A percentile compares a stretch with the other conserved stretches of the same genome.
Evolutionary conservation across 2,329 filamentous ascomycete genomes (phyloP).

Genomic region (Fusarium papillatum): DNA sequence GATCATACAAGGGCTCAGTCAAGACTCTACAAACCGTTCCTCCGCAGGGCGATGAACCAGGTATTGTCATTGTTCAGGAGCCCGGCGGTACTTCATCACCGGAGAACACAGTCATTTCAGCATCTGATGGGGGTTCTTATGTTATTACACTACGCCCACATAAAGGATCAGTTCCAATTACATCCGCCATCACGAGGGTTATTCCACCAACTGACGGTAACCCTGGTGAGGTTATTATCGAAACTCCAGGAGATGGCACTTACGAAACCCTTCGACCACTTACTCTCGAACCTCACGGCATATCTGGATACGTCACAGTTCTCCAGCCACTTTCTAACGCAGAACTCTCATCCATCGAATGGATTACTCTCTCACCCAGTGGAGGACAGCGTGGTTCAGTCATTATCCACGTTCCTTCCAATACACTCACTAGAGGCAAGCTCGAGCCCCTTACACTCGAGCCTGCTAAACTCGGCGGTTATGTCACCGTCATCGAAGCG

Average conservation of each 20-base stretch:
- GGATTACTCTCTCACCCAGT: slow-evolving; percentile 27
- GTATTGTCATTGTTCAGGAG: slow-evolving; percentile 36
- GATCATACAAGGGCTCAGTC: slow-evolving; percentile 32
- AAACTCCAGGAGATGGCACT: slow-evolving; percentile 21
- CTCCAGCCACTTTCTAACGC: slow-evolving; percentile 21
- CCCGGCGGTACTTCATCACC: slow-evolving; percentile 25
- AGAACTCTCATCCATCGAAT: slow-evolving; percentile 4
- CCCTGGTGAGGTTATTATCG: slow-evolving; percentile 37
- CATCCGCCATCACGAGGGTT: slow-evolving; percentile 26
- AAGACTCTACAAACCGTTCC: slow-evolving; percentile 38
- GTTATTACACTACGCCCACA: slow-evolving; percentile 38
- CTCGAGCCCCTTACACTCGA: slow-evolving; percentile 18
- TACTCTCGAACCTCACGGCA: slow-evolving; percentile 20
- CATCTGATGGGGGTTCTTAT: slow-evolving; percentile 30
- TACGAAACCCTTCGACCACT: slow-evolving; percentile 14
- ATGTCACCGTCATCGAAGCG: slow-evolving; percentile 32
- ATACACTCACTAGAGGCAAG: background rate
- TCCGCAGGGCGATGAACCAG: slow-evolving; percentile 31
- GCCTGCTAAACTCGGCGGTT: slow-evolving; percentile 17
- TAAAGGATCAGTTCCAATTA: slow-evolving; percentile 25
- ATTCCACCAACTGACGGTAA: slow-evolving; percentile 22
- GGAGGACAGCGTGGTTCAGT: slow-evolving; percentile 34
- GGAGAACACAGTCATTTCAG: slow-evolving; percentile 33
- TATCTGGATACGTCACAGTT: slow-evolving; percentile 32
- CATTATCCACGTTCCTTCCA: slow-evolving; percentile 32